phyloP scores from a whole-genome alignment of 1,139 yeast genomes.

The Yamadazyma diospyri region DNA sequence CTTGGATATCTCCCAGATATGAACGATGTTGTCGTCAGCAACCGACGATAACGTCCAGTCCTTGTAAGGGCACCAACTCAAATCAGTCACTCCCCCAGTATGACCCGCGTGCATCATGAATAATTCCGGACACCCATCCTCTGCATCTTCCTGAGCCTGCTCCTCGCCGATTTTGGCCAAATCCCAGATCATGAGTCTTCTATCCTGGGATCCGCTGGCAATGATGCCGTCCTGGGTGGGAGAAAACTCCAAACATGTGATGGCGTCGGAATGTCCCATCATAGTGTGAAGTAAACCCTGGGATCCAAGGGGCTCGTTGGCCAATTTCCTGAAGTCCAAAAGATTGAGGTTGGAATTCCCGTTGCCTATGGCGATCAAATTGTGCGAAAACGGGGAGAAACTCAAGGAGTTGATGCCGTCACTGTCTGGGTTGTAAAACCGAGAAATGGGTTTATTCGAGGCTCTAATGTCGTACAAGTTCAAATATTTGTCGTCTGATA shows the following conservation, averaged over 20 bases:
- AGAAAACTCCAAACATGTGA: conserved; percentile 68
- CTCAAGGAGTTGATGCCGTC: conserved; percentile 59
- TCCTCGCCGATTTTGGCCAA: conserved; percentile 70
- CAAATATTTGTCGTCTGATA: conserved; percentile 59
- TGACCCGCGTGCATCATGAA: conserved; percentile 89
- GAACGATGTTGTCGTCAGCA: conserved; percentile 76
- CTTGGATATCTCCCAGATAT: conserved; percentile 67
- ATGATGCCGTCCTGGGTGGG: conserved; percentile 68
- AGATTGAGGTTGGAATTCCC: conserved; percentile 63
- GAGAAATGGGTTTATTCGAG: conserved; percentile 21
- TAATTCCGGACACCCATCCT: conserved; percentile 78
- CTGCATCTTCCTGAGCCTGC: conserved; percentile 73
- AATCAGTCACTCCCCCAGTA: conserved; percentile 69
- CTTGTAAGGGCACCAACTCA: conserved; percentile 63
- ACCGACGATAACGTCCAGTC: conserved; percentile 74
- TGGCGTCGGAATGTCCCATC: conserved; percentile 73
- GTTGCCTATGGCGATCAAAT: conserved; percentile 66
- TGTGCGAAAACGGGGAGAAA: conserved; percentile 57
- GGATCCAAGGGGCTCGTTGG: conserved; percentile 16
- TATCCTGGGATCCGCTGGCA: conserved; percentile 71
- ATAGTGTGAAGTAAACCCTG: conserved; percentile 54
- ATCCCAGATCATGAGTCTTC: conserved; percentile 75
- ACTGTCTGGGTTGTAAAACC: conserved; percentile 29
- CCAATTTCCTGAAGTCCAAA: conserved; percentile 54
- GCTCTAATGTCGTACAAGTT: conserved; percentile 42